Evolutionary conservation across 2,329 filamentous ascomycete species (phyloP), one percentile per base, ranked within the genome.

Genomic region (Knoxdaviesia capensis): DNA sequence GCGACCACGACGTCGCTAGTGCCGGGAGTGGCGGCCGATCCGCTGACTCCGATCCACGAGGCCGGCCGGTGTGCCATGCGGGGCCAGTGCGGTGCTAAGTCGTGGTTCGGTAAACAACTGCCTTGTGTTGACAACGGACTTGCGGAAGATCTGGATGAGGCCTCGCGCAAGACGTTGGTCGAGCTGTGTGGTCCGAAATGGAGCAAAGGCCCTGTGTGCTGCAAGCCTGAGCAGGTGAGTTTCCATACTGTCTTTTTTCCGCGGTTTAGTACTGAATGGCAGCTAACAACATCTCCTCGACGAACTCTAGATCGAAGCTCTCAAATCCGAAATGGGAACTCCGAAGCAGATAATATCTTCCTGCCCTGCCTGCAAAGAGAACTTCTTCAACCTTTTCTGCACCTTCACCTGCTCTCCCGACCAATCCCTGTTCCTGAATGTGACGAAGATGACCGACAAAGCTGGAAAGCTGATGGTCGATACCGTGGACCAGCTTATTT

Each of bases 311-410:
- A 68, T 98, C 44, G 73, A 82, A 51, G 69, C 80, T 1, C 74
- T 98, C 47, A 79, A 83, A 51, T 79, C 74, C 46, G 92, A 94
- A 53, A 70, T 98, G 44, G 80, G 83, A 50, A 84, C 84, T 28
- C 88, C 86, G 2, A 85, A 87, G 51, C 77, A 80, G 45, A 80
- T 98, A 54, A 86, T 98, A 56, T 78, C 86, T 30, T 85, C 86
- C 7, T 98, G 90, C 57, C 90, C 90, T 2, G 90, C 92, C 32
- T 98, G 90, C 71, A 93, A 90, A 60, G 80, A 87, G 52, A 98
- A 98, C 65, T 98, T 98, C 66, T 96, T 84, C 67, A 93, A 98
- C 63, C 68, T 92, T 38, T 98, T 98, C 59, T 98, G 90, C 63
- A 92, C 86, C 5, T 96, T 98, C 55, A 96, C 87, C 3, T 98